Conservation (phyloP, 2,329 filamentous ascomycete species). For the Diaporthe nobilis region DNA sequence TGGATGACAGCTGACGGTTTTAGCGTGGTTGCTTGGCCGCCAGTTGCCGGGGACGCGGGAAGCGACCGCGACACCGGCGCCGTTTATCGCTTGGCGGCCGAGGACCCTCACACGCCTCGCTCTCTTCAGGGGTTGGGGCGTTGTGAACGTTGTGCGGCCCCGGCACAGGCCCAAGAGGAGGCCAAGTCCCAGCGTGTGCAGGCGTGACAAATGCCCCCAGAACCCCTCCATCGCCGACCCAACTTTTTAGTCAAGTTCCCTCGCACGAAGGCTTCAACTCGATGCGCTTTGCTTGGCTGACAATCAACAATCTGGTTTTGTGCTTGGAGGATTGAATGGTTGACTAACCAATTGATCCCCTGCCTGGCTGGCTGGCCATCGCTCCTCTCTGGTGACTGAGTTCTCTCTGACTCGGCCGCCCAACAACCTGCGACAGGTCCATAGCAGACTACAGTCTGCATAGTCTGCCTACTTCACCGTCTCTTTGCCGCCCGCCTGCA, state of each 20-base stretch:
- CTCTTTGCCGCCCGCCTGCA: background rate
- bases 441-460: background rate
- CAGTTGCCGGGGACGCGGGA: conserved; percentile 18
- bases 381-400: background rate
- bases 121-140: background rate
- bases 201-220: conserved; percentile 11
- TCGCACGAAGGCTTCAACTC: background rate
- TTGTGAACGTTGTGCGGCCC: background rate
- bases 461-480: background rate
- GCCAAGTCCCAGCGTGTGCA: background rate
- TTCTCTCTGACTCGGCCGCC: conserved; percentile 21
- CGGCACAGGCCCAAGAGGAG: background rate
- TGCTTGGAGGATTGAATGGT: background rate
- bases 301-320: background rate
- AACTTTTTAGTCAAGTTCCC: conserved; percentile 25
- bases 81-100: conserved; percentile 24
- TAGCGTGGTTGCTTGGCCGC: background rate
- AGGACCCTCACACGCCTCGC: background rate
- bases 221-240: conserved; percentile 9
- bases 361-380: background rate
- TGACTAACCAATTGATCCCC: conserved; percentile 13
- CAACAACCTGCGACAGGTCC: background rate
- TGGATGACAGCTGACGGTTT: background rate
- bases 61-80: conserved; percentile 15
- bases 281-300: conserved; percentile 25